Evolutionary conservation across 2,329 filamentous ascomycete species (phyloP).

Genomic region (Neurospora sp.): DNA sequence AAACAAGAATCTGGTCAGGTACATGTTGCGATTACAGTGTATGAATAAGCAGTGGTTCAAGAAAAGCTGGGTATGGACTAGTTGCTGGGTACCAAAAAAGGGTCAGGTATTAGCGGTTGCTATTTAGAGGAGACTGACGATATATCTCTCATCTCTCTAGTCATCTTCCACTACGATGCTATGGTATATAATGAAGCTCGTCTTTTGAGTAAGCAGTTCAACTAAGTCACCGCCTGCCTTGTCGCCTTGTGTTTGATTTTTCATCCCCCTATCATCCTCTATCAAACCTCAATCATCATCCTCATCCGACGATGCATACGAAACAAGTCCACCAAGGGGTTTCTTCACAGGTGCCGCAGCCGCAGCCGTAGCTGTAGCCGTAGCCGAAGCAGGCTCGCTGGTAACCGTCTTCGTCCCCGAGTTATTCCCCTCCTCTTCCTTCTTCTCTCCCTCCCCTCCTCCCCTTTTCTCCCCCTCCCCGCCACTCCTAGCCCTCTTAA

Average conservation of each 20-base stretch:
- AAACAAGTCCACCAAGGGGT: slow-evolving; percentile 11
- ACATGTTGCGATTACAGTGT: not conserved
- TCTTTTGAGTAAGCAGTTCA: not conserved
- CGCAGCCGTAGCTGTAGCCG: not conserved
- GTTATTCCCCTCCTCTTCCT: slow-evolving; percentile 4
- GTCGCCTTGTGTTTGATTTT: too few species aligned
- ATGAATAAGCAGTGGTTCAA: not conserved
- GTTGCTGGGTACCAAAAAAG: not conserved
- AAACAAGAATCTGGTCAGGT: not conserved
- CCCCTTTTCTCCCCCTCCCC: slow-evolving; percentile 8
- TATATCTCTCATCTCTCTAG: not conserved
- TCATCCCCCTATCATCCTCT: not conserved
- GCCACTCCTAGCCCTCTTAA: slow-evolving; percentile 13
- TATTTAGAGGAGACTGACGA: not conserved
- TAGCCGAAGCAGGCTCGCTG: not conserved
- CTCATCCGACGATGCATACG: slow-evolving; percentile 17
- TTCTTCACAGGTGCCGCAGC: slow-evolving; percentile 4
- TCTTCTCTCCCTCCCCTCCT: slow-evolving; percentile 9
- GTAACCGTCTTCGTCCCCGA: slow-evolving; percentile 5
- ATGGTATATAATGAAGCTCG: slow-evolving; percentile 1
- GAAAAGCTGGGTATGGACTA: not conserved
- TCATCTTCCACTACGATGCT: not conserved
- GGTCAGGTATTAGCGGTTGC: not conserved
- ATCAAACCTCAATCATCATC: slow-evolving; percentile 9
- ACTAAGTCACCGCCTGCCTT: not conserved